Evolutionary conservation across 306 rosid genomes (phyloP), one percentile per base, ranked within the genome.

Genomic region (Pachyrhizus erosus): DNA sequence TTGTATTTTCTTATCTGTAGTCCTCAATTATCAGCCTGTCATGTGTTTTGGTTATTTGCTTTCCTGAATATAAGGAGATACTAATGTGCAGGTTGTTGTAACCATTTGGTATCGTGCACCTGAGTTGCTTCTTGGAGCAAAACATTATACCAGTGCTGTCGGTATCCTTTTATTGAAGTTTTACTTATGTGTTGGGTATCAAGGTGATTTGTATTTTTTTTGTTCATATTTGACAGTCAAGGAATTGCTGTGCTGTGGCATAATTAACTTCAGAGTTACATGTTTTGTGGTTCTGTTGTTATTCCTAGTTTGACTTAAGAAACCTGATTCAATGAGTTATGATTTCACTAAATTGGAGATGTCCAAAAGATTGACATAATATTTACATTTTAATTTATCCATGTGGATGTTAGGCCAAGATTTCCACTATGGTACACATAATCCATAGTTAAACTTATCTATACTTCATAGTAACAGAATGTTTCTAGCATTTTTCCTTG

Each of bases 51-150:
- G 39, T 82, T 26, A 37, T 46, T 67, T 66, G 45, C 27, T 26
- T 77, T 77, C 55, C 70, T 81, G 13, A 54, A 66, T 49, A 54
- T 54, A 23, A 45, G 68, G 68, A 17, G 9, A 70, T 66, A 45
- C 52, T 75, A 70, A 62, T 55, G 68, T 83, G 85, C 90, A 93
- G 97, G 97, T 93, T 70, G 97, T 93, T 81, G 97, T 93, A 77
- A 93, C 97, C 70, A 93, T 93, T 75, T 93, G 97, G 97, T 93
- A 93, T 84, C 96, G 97, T 69, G 97, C 97, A 58, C 97, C 97
- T 27, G 97, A 93, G 82, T 88, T 93, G 89, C 97, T 93, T 70
- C 97, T 93, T 71, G 97, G 97, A 70, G 97, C 96, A 57, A 93
- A 91, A 84, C 97, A 93, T 80, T 93, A 93, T 64, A 93, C 97